phyloP scores from a whole-genome alignment of 2,329 filamentous ascomycete genomes.

The Ophiostoma perfectum region DNA sequence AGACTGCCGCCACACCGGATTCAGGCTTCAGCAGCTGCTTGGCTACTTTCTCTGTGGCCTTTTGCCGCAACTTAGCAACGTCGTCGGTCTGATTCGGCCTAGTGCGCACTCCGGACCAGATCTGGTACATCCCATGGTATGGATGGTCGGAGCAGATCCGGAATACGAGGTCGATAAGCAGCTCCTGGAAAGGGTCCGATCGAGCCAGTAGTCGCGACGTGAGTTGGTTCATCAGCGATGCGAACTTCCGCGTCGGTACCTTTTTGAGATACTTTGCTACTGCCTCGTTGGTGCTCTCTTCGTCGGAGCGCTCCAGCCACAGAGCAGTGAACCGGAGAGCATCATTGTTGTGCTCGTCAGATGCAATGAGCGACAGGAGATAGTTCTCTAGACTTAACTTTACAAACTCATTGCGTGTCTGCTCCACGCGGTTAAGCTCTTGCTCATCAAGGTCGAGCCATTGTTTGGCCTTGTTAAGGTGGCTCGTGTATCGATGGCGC shows the following conservation, averaged over 20 bases:
- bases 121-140: constrained; percentile 95
- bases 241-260: constrained; percentile 89
- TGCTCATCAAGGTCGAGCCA: constrained; percentile 89
- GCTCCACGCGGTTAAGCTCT: constrained; percentile 73
- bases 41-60: constrained; percentile 65
- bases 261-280: constrained; percentile 63
- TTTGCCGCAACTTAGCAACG: constrained; percentile 65
- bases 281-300: constrained; percentile 68
- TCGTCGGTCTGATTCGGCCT: constrained; percentile 67
- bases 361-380: constrained; percentile 74
- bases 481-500: constrained; percentile 52
- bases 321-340: constrained; percentile 86
- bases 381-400: constrained; percentile 90
- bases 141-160: constrained; percentile 90
- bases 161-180: constrained; percentile 68
- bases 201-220: constrained; percentile 82
- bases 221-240: constrained; percentile 87
- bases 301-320: constrained; percentile 85
- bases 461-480: constrained; percentile 67
- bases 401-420: constrained; percentile 76
- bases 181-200: constrained; percentile 61
- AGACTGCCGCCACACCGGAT: constrained; percentile 48
- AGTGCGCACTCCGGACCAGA: constrained; percentile 74
- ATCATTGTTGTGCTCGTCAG: constrained; percentile 83
- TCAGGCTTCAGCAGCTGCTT: constrained; percentile 53